Percentiles rank a stretch among this genome's conserved stretches.
Conservation (phyloP, 1,139 yeast genomes). For the Meyerozyma guilliermondii region DNA sequence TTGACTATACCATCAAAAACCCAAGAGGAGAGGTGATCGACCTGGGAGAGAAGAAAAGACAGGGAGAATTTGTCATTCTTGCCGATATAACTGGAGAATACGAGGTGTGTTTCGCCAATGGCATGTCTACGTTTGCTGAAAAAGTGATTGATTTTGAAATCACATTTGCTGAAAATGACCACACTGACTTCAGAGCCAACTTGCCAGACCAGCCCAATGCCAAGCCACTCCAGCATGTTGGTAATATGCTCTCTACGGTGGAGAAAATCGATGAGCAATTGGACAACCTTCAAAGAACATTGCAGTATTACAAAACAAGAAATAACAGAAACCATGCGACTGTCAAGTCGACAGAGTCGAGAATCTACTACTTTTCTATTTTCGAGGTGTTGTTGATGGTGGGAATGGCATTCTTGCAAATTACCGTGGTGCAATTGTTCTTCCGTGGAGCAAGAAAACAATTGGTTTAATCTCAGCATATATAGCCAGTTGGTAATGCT, state of each 20-base stretch:
- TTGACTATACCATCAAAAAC: slow-evolving; percentile 68
- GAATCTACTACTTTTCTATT: slow-evolving; percentile 80
- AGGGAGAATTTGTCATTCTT: slow-evolving; percentile 76
- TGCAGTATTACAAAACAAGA: slow-evolving; percentile 88
- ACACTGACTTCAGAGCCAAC: slow-evolving; percentile 47
- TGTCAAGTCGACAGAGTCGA: slow-evolving; percentile 79
- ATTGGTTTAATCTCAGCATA: slow-evolving; percentile 44
- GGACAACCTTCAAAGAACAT: slow-evolving; percentile 55
- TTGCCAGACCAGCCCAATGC: slow-evolving; percentile 61
- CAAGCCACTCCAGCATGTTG: slow-evolving; percentile 53
- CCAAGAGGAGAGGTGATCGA: slow-evolving; percentile 61
- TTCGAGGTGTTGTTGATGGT: slow-evolving; percentile 79
- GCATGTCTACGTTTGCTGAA: slow-evolving; percentile 81
- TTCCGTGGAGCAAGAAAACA: slow-evolving; percentile 83
- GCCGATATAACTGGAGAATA: slow-evolving; percentile 79
- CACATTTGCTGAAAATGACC: slow-evolving; percentile 40
- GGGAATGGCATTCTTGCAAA: slow-evolving; percentile 82
- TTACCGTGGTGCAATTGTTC: slow-evolving; percentile 77
- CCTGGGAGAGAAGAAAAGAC: slow-evolving; percentile 64
- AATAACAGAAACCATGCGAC: slow-evolving; percentile 89
- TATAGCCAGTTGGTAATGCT: not conserved
- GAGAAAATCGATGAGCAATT: slow-evolving; percentile 64
- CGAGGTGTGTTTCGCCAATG: slow-evolving; percentile 86
- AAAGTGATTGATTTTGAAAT: slow-evolving; percentile 89
- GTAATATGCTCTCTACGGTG: slow-evolving; percentile 55